phyloP scores from a whole-genome alignment of 139 green algal genomes.

The Coelastrella sp. region DNA sequence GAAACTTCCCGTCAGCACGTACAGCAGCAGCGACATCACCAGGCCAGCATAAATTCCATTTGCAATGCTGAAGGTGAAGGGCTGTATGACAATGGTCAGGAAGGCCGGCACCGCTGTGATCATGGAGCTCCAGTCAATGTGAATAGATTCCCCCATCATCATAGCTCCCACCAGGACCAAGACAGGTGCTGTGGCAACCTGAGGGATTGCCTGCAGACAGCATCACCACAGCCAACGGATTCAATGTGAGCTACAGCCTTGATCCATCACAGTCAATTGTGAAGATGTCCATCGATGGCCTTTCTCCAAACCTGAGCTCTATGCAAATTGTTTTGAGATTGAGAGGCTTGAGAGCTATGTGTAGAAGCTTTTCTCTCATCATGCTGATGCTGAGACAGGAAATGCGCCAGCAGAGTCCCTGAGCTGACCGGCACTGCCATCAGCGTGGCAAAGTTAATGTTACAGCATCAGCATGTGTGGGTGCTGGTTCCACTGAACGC shows the following conservation, averaged over 20 bases:
- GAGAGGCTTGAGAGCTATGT: no score
- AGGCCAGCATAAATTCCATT: constrained; percentile 60
- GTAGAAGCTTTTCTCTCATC: no score
- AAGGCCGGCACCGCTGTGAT: constrained; percentile 61
- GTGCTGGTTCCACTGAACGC: no score
- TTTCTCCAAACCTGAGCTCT: no score
- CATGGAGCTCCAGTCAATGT: constrained; percentile 66
- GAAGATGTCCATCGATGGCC: no score
- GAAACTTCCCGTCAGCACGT: constrained; percentile 35
- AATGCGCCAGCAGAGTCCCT: no score
- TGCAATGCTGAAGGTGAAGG: constrained; percentile 68
- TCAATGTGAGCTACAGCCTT: neutral
- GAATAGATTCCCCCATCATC: constrained; percentile 63
- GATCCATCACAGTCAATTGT: neutral
- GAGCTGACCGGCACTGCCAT: no score
- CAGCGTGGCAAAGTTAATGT: no score
- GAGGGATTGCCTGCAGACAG: constrained; percentile 48
- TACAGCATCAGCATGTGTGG: no score
- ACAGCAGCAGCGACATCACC: constrained; percentile 43
- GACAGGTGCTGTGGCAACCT: constrained; percentile 56
- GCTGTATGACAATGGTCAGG: constrained; percentile 66
- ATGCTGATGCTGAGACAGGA: no score
- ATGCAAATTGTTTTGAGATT: no score
- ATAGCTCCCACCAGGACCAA: constrained; percentile 66
- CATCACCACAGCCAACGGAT: neutral